Evolutionary conservation across 805 yeast species (phyloP).

Genomic region (Lipomyces spencermartinsiae): DNA sequence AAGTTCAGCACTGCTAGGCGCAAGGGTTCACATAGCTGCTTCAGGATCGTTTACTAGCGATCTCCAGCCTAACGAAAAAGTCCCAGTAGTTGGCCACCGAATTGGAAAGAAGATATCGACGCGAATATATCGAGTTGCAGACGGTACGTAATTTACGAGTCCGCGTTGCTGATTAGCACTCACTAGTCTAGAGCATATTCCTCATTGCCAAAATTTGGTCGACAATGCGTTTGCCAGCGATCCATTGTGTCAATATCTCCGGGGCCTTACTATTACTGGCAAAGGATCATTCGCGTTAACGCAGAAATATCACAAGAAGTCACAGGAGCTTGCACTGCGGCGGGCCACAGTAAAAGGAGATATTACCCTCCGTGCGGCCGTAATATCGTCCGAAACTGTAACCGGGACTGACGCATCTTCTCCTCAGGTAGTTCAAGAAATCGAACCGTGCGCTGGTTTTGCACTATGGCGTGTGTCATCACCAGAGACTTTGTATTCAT

Average conservation of each 20-base stretch:
- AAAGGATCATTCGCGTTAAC: not conserved
- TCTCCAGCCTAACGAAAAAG: not conserved
- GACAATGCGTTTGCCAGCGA: slow-evolving; percentile 10
- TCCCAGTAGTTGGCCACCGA: not conserved
- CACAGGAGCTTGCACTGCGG: slow-evolving; percentile 13
- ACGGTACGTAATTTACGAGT: slow-evolving; percentile 6
- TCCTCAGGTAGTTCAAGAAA: not conserved
- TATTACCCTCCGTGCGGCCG: slow-evolving; percentile 19
- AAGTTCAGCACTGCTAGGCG: not conserved
- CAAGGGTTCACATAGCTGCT: not conserved
- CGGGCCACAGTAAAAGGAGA: slow-evolving; percentile 24
- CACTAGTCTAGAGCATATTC: slow-evolving; percentile 7
- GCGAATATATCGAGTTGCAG: slow-evolving; percentile 18
- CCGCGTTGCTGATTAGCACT: not conserved
- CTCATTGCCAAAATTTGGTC: slow-evolving; percentile 20
- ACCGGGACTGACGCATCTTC: not conserved
- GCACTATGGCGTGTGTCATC: slow-evolving; percentile 20
- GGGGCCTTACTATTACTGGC: not conserved
- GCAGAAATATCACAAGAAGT: not conserved
- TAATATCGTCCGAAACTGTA: slow-evolving; percentile 2
- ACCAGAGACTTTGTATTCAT: slow-evolving; percentile 2
- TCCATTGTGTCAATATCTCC: slow-evolving; percentile 20
- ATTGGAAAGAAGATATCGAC: slow-evolving; percentile 1
- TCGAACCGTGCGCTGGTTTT: slow-evolving; percentile 22
- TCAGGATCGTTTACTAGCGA: not conserved